Evolutionary conservation across 1,284 basidiomycete species (phyloP), one percentile per base, ranked within the genome.

Genomic region (Puccinia polysora): DNA sequence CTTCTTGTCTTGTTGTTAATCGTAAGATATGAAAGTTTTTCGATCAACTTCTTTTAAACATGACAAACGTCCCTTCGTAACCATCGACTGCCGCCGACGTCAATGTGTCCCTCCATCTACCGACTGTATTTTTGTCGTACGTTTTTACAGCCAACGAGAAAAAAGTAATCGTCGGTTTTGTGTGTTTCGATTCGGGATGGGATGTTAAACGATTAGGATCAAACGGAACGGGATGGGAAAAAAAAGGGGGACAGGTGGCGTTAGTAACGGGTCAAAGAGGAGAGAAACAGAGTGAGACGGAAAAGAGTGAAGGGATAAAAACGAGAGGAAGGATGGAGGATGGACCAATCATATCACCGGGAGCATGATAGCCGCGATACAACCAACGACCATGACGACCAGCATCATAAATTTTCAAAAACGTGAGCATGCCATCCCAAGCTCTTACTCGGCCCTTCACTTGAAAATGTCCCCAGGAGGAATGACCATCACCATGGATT

Each of bases 391-490:
- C 52, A 43, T 60, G 38, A 3, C 40, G 32, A 49, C 78, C 78
- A 0, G 78, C 75, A 8, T 76, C n/a, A 53, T 79, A 79, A 65
- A 78, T 77, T 43, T 78, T 79, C 15, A 76, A 76, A 67, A 79
- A 75, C 56, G 77, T 76, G 28, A 78, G 52, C 77, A 79, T 77
- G 7, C 78, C 78, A 55, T 79, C 78, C 78, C 78, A 79, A 30
- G 73, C 75, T 18, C 78, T 58, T 0, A 79, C 75, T 2, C 78
- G 62, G 18, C 78, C 78, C 20, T 76, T 75, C 1, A 79, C 74
- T 12, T 76, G 75, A 43, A 78, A 79, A 28, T 75, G 70, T 4
- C 78, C 78, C 78, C 78, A 79, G n/a, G 78, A 78, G 3, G 78
- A 79, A 71, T 79, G 78, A 3, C 78, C 78, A 15, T 34, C 36